These are phyloP conservation scores for Amanita muscaria DNA, from an alignment of 768 basidiomycete species.

Conservation along the genomic window DNA sequence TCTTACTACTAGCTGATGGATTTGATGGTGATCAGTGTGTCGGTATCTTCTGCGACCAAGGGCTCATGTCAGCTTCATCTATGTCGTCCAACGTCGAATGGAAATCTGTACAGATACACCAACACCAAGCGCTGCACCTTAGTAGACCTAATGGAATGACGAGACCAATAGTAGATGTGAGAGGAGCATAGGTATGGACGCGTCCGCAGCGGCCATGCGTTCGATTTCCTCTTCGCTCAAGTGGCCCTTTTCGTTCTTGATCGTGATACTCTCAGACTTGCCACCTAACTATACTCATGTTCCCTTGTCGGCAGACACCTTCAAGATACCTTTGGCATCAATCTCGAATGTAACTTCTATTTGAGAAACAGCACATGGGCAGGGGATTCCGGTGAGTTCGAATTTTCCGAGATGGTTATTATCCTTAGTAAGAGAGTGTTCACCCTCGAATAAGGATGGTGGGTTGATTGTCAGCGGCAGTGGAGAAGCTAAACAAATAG, in stretches of 20 bases:
- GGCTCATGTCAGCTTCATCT: no score
- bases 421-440: constrained; percentile 95
- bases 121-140: no score
- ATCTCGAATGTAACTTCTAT: constrained; percentile 97
- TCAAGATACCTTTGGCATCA: constrained; percentile 93
- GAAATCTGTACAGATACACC: no score
- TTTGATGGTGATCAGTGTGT: constrained; percentile 11
- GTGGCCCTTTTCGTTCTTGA: constrained; percentile 95
- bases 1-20: no score
- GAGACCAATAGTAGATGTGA: no score
- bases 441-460: constrained; percentile 95
- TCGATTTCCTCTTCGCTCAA: constrained; percentile 86
- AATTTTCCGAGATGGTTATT: constrained; percentile 98
- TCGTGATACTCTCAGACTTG: constrained; percentile 85
- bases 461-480: constrained; percentile 86
- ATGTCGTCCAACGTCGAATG: no score
- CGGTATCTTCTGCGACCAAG: no score
- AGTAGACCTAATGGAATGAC: no score
- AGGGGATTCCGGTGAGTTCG: constrained; percentile 86
- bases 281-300: constrained; percentile 49
- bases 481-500: constrained; percentile 47
- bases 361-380: constrained; percentile 94
- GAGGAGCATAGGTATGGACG: no score
- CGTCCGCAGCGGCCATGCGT: constrained; percentile 90
- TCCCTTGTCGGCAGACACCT: constrained; percentile 89